A percentile compares a stretch with the other conserved stretches of the same genome.
These are phyloP conservation scores for Salix caprea DNA, from an alignment of 345 rosid species.

Conservation along the genomic window DNA sequence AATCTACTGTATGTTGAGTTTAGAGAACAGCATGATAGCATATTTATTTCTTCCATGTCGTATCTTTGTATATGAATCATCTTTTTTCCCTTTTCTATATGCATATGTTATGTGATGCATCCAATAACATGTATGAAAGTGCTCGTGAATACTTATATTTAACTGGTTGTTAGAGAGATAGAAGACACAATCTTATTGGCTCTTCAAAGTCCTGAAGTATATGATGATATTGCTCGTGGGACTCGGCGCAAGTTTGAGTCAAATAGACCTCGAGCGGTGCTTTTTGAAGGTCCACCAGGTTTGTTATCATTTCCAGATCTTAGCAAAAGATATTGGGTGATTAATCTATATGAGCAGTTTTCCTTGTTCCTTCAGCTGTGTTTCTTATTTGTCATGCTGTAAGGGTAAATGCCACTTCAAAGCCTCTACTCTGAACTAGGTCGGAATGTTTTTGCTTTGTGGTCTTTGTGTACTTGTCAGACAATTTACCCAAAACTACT, in stretches of 20 bases:
- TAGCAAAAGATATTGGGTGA: background rate
- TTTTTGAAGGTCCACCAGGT: constrained; percentile 99
- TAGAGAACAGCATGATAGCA: background rate
- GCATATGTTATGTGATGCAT: background rate
- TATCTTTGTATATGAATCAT: background rate
- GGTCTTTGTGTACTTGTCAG: background rate
- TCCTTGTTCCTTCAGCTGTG: background rate
- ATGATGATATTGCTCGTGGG: constrained; percentile 88
- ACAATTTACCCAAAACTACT: no score
- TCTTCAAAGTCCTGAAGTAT: constrained; percentile 75
- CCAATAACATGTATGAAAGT: background rate
- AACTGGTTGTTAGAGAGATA: constrained; percentile 55
- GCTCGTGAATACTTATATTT: background rate
- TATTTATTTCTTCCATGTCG: background rate
- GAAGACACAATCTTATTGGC: constrained; percentile 88
- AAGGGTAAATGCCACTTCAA: background rate
- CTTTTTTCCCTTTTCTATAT: background rate
- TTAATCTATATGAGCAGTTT: background rate
- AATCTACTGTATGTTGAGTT: background rate
- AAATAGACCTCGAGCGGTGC: constrained; percentile 89
- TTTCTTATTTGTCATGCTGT: constrained; percentile 3
- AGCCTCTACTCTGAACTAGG: background rate
- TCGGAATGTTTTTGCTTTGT: background rate
- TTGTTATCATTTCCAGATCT: constrained; percentile 10
- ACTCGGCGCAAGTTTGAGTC: constrained; percentile 82